Evolutionary conservation across 768 basidiomycete genomes (phyloP), one percentile per base, ranked within the genome.

Genomic region (Amanita jacksonii): DNA sequence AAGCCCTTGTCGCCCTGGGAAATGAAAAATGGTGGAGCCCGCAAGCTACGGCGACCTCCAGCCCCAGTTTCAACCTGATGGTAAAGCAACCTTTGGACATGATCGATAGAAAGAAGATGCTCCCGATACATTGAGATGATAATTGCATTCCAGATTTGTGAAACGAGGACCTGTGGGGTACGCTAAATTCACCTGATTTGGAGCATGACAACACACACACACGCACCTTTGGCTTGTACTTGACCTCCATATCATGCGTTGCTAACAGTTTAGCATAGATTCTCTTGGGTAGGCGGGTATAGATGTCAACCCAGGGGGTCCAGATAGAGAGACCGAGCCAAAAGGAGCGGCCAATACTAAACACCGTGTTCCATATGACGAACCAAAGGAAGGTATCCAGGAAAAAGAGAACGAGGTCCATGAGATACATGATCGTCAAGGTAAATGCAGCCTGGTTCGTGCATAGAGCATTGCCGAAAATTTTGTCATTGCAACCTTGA

Each of bases 81-180:
- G 54, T 99, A 98, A 7, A 98, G 77, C 8, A 98, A 67, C 60
- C 94, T 96, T 67, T 99, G 96, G 32, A 99, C 94, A 55, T 99
- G 96, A 54, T 97, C 92, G 57, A 99, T 99, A 38, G 93, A 97
- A 27, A 98, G 70, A n/a, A 99, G 63, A 59, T 98, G 96, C 62
- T 99, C 96, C 57, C 96, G 83, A 64, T 98, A 99, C 96, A 99
- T 99, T 10, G 94, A 98, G 53, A 99, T 98, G 65, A 99, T 96
- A 66, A 99, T 83, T 18, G 96, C 96, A 60, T 99, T 99, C 96
- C 96, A 98, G 44, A 99, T 93, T 65, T 97, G 96, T 12, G 93
- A 96, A 34, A 99, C 94, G 31, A 99, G 75, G 30, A 99, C 91
- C 88, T 91, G 46, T 41, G 18, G 38, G 25, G 25, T 22, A 28